Evolutionary conservation across 768 basidiomycete species (phyloP).

Genomic region (Trametes cingulata): DNA sequence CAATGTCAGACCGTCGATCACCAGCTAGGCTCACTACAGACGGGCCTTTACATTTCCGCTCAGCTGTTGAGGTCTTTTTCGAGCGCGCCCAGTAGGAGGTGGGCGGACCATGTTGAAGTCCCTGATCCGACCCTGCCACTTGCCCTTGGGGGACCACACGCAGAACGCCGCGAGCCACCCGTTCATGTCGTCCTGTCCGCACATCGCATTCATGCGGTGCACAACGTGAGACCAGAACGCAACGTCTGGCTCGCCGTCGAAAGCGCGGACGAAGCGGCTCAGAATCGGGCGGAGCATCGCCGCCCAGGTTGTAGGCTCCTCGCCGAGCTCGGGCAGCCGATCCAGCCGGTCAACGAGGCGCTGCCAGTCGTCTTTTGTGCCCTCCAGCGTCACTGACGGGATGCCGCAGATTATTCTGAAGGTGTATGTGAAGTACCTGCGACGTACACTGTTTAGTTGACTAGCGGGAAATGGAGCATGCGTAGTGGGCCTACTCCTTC

Average conservation of each 20-base stretch:
- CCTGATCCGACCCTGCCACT: neutral
- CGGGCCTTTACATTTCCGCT: no score
- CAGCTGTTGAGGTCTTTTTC: no score
- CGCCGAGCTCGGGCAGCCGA: constrained; percentile 29
- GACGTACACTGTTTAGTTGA: no score
- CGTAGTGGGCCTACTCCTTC: constrained; percentile 8
- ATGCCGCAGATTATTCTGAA: constrained; percentile 25
- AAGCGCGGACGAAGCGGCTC: constrained; percentile 30
- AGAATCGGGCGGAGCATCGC: constrained; percentile 33
- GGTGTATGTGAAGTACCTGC: constrained; percentile 21
- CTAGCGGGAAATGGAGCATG: no score
- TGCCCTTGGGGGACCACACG: constrained; percentile 11
- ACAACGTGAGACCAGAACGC: constrained; percentile 17
- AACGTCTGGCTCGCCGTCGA: constrained; percentile 26
- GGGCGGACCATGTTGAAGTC: neutral
- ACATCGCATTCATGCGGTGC: neutral
- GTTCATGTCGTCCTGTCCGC: constrained; percentile 5
- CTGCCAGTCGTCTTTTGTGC: constrained; percentile 27
- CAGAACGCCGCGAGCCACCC: constrained; percentile 24
- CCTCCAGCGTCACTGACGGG: constrained; percentile 30
- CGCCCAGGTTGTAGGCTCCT: constrained; percentile 27
- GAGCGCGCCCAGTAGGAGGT: neutral
- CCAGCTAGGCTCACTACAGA: no score
- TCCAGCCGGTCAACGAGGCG: constrained; percentile 21
- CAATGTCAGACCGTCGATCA: no score